Base-by-base conservation (phyloP, 1,284 basidiomycete genomes). In the Erythrobasidium hasegawianum region DNA sequence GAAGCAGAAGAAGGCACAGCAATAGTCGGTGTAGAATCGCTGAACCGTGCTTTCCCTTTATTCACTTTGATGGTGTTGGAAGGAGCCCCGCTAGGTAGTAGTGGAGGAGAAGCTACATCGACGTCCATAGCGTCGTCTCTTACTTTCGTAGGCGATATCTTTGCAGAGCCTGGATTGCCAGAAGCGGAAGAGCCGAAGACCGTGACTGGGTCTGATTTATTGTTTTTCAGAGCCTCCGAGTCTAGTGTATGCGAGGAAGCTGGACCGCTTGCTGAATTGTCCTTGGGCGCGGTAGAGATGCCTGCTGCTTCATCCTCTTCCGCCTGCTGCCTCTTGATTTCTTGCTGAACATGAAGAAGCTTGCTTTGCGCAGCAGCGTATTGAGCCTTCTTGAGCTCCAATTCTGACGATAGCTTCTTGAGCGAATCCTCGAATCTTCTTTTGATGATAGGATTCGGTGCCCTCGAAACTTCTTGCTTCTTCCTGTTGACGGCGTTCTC, bases 351-450 rank as follows among this genome's bases (percentile, higher is more conserved):
- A 39, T 53, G 50, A 47, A 72, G 71, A 38, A 73, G 64, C 27
- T 71, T 71, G 64, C 60, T 69, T 16, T 70, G 69, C 18, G 71
- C 70, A 14, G 65, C 50, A 8, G 68, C 38, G 50, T 72, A 71
- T 47, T 90, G 89, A 0, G 83, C 83, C n/a, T 85, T 79, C 76
- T 94, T 95, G 81, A 87, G 86, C 70, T 92, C 89, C 55, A 95
- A 79, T 75, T 96, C 92, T 40, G 43, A 27, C 3, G 57, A 50
- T n/a, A 71, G 70, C 52, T 69, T 67, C 54, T 59, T 70, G 72
- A 95, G 80, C 2, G 89, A 88, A 76, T 95, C 92, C 77, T 95
- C 90, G 79, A 95, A 95, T 39, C 93, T 90, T 84, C 89, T 89
- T 87, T 86, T 87, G 77, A 96, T 91, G 67, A 96, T 84, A 22